phyloP scores from a whole-genome alignment of 139 green algal species.

The Tetraselmis striata region DNA sequence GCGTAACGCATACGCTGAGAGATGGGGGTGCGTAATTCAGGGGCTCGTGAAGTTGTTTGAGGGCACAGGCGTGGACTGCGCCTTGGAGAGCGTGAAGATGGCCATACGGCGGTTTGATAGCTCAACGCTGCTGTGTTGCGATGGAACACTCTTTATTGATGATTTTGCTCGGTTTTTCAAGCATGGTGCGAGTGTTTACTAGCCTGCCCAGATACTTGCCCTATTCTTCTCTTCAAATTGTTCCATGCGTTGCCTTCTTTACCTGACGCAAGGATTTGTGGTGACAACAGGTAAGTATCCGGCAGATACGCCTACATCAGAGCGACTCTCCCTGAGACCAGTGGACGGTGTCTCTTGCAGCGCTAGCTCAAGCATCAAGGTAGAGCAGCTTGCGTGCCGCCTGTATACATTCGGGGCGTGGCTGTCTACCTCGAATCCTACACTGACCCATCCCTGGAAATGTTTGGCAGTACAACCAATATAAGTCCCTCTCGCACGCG shows the following conservation, averaged over 20 bases:
- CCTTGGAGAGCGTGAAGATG: background rate
- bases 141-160: background rate
- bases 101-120: background rate
- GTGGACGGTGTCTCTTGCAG: background rate
- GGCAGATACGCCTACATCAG: background rate
- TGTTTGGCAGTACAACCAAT: background rate
- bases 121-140: background rate
- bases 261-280: background rate
- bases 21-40: background rate
- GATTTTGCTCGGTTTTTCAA: background rate
- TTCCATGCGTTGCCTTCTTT: too few species aligned
- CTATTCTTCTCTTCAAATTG: too few species aligned
- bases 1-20: background rate
- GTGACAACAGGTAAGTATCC: background rate
- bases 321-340: background rate
- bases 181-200: background rate
- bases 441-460: too few species aligned
- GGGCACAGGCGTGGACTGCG: background rate
- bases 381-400: too few species aligned
- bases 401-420: too few species aligned
- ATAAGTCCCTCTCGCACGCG: background rate
- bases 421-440: too few species aligned
- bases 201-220: background rate
- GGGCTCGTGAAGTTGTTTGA: background rate
- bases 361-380: background rate